phyloP scores from a whole-genome alignment of 2,329 filamentous ascomycete species.

The Colletotrichum musicola region DNA sequence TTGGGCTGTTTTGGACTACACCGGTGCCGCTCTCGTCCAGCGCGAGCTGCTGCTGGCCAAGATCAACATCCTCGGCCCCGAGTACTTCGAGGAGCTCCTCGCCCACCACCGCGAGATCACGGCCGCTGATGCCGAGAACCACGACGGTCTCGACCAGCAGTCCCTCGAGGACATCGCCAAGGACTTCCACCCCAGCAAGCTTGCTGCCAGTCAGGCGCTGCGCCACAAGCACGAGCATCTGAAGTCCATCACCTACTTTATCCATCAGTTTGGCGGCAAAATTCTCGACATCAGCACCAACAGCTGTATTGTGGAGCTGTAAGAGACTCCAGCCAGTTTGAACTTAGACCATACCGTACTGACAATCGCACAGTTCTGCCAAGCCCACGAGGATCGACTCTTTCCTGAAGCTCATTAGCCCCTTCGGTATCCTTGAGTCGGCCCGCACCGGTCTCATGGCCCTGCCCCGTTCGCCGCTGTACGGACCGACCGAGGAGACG shows the following conservation, averaged over 20 bases:
- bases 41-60: slow-evolving; percentile 95
- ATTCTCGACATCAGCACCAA: slow-evolving; percentile 97
- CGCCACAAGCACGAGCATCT: slow-evolving; percentile 98
- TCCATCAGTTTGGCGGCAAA: slow-evolving; percentile 98
- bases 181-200: slow-evolving; percentile 91
- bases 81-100: slow-evolving; percentile 98
- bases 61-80: slow-evolving; percentile 94
- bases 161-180: slow-evolving; percentile 62
- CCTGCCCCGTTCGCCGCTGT: slow-evolving; percentile 89
- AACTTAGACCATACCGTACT: slow-evolving; percentile 41
- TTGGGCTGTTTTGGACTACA: slow-evolving; percentile 98
- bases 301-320: slow-evolving; percentile 98
- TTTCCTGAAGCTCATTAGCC: slow-evolving; percentile 94
- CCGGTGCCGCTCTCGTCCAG: slow-evolving; percentile 90
- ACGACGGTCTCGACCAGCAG: slow-evolving; percentile 50
- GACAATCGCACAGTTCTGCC: slow-evolving; percentile 73
- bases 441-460: slow-evolving; percentile 97
- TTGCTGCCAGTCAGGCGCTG: slow-evolving; percentile 88
- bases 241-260: slow-evolving; percentile 94
- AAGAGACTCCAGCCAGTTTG: slow-evolving; percentile 55
- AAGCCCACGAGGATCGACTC: slow-evolving; percentile 96
- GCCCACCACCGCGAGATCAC: slow-evolving; percentile 94
- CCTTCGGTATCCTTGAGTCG: slow-evolving; percentile 97
- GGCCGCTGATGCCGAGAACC: slow-evolving; percentile 59
- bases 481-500: slow-evolving; percentile 77